Evolutionary conservation across 2,329 filamentous ascomycete genomes (phyloP).

Genomic region (Ophiocordyceps camponoti-saundersi): DNA sequence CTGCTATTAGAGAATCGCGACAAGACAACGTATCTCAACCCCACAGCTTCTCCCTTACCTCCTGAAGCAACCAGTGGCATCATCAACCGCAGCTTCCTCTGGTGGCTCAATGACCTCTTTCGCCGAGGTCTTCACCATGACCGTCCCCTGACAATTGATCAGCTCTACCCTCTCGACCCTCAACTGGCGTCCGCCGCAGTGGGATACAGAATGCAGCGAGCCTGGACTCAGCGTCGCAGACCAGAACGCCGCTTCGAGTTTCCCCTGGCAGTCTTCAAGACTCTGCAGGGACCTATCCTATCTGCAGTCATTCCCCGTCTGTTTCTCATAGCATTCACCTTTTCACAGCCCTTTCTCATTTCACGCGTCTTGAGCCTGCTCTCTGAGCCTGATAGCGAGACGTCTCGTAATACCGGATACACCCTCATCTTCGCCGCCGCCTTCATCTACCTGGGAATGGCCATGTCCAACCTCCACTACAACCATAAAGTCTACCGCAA

Average conservation of each 20-base stretch:
- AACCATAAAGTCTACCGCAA: slow-evolving; percentile 6
- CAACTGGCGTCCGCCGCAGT: slow-evolving; percentile 2
- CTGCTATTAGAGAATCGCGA: slow-evolving; percentile 13
- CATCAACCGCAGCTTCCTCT: slow-evolving; percentile 14
- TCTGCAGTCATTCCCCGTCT: slow-evolving; percentile 9
- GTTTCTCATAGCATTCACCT: slow-evolving; percentile 10
- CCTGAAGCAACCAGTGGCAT: slow-evolving; percentile 16
- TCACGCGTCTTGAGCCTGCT: slow-evolving; percentile 1
- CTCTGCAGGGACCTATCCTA: slow-evolving; percentile 3
- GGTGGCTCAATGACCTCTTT: slow-evolving; percentile 16
- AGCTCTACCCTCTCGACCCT: slow-evolving; percentile 4
- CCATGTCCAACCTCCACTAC: slow-evolving; percentile 4
- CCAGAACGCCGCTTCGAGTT: slow-evolving; percentile 3
- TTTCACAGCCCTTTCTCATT: slow-evolving; percentile 14
- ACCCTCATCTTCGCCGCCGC: slow-evolving; percentile 5
- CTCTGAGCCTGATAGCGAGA: background rate
- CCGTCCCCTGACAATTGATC: slow-evolving; percentile 2
- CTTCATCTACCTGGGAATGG: slow-evolving; percentile 7
- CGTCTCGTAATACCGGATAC: slow-evolving; percentile 1
- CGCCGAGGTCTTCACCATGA: slow-evolving; percentile 5
- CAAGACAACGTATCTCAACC: slow-evolving; percentile 9
- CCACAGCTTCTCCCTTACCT: slow-evolving; percentile 6
- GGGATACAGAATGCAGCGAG: background rate
- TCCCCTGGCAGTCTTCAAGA: slow-evolving; percentile 1
- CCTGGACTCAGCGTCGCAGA: slow-evolving; percentile 2